phyloP scores from a whole-genome alignment of 257 asterid species.

The Capsicum pubescens region DNA sequence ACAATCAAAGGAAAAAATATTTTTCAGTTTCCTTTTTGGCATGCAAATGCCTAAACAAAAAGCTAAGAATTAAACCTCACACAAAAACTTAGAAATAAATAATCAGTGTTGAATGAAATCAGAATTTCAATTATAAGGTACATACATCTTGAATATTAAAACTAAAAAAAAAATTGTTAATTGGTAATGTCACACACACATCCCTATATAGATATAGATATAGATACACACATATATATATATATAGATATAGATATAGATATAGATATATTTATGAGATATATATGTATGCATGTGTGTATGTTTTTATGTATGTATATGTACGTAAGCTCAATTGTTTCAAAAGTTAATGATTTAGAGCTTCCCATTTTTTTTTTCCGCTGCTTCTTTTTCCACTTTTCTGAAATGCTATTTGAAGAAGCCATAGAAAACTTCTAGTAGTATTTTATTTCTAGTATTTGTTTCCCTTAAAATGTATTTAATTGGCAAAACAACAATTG shows the following conservation, averaged over 20 bases:
- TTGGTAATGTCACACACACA: not conserved
- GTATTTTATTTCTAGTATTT: not conserved
- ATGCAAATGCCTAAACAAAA: conserved; percentile 18
- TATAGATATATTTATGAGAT: too few relatives aligned
- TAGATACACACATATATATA: too few relatives aligned
- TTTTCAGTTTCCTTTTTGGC: not conserved
- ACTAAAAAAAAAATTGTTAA: too few relatives aligned
- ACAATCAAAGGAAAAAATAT: not conserved
- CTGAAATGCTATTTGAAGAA: not conserved
- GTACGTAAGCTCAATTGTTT: not conserved
- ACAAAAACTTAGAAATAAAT: too few relatives aligned
- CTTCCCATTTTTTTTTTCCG: not conserved
- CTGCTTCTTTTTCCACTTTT: not conserved
- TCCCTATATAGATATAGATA: too few relatives aligned
- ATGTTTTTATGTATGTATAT: not conserved
- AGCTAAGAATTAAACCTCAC: not conserved
- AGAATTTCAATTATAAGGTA: too few relatives aligned
- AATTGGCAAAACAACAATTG: not conserved
- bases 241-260: too few relatives aligned
- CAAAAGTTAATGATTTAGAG: not conserved
- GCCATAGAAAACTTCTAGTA: not conserved
- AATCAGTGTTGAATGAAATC: not conserved
- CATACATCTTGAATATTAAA: too few relatives aligned
- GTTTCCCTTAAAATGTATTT: not conserved
- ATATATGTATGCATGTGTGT: too few relatives aligned